These are phyloP conservation scores for Russula griseocarnosa DNA, from an alignment of 768 basidiomycete genomes.

Conservation along the genomic window DNA sequence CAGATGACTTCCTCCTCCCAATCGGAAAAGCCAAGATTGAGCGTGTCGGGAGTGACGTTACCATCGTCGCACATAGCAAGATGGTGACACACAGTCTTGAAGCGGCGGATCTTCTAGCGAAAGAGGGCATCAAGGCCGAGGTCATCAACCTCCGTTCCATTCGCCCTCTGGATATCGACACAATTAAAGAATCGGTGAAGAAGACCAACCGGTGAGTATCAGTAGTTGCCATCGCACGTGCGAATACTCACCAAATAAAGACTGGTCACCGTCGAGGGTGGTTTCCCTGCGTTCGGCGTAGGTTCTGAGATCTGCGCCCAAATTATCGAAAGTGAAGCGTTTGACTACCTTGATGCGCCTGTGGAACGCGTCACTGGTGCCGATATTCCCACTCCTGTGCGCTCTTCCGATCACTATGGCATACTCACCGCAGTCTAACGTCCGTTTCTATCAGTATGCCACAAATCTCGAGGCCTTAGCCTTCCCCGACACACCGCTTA, in stretches of 20 bases:
- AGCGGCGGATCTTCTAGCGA: conserved; percentile 87
- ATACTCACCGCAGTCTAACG: conserved; percentile 20
- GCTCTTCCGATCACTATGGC: conserved; percentile 34
- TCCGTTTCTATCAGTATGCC: conserved; percentile 61
- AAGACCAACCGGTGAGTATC: conserved; percentile 86
- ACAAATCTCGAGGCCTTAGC: conserved; percentile 81
- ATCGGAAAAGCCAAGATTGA: conserved; percentile 98
- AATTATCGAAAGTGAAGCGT: conserved; percentile 95
- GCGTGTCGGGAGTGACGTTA: conserved; percentile 87
- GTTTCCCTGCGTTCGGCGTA: conserved; percentile 97
- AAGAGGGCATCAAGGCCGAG: conserved; percentile 97
- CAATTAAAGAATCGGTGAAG: conserved; percentile 95
- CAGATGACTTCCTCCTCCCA: conserved; percentile 89
- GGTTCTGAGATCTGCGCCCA: conserved; percentile 98
- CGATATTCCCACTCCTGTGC: conserved; percentile 92
- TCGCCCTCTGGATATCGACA: conserved; percentile 95
- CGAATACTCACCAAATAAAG: conserved; percentile 38
- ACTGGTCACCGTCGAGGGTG: conserved; percentile 92
- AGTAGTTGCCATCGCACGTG: background rate
- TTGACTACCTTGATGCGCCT: conserved; percentile 97
- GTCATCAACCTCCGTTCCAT: conserved; percentile 96
- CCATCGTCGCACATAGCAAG: conserved; percentile 96
- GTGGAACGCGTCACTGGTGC: conserved; percentile 98
- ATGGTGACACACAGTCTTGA: conserved; percentile 96
- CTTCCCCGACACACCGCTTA: conserved; percentile 89